Evolutionary conservation across 768 basidiomycete species (phyloP), one percentile per base, ranked within the genome.

Genomic region (Lyophyllum semitale): DNA sequence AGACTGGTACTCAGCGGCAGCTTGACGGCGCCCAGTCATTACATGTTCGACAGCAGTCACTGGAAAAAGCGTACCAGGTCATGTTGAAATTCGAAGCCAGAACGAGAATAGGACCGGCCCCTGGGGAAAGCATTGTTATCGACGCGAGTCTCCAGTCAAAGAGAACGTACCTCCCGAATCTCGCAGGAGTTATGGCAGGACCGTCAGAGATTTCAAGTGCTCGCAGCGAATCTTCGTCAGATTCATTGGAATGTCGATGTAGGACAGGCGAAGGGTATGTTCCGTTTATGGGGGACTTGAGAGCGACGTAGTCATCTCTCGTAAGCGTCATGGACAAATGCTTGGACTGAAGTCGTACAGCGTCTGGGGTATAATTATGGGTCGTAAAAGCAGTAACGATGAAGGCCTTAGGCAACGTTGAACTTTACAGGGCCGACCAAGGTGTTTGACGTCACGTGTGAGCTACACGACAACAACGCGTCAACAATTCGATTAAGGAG

Each of bases 151-250:
- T 27, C n/a, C 29, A 35, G 17, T n/a, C 13, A 50, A 38, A 18
- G 12, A 40, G 25, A 23, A 59, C 68, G 51, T 64, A 77, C 77
- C 75, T 71, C 59, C 66, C 66, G 54, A 63, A 69, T 59, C 71
- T 68, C 5, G 67, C 65, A n/a, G 73, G 59, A 48, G 58, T 61
- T 27, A 59, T 52, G 48, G 69, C 65, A 33, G 85, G 83, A 4
- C 85, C 88, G 49, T 91, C 84, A 0, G 85, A 80, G 50, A 92
- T 73, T 71, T 95, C 93, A 23, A 95, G 76, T 25, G 88, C 88
- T 52, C 90, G 83, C 51, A 95, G 73, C 15, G 90, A 91, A 51
- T 87, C 84, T 40, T 61, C 55, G 25, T 83, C 79, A 1, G 92
- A 93, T 53, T 87, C 88, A 56, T 74, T 69, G 58, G 80, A 73